Conservation (phyloP, 768 basidiomycete genomes). For the Pisolithus sp. region DNA sequence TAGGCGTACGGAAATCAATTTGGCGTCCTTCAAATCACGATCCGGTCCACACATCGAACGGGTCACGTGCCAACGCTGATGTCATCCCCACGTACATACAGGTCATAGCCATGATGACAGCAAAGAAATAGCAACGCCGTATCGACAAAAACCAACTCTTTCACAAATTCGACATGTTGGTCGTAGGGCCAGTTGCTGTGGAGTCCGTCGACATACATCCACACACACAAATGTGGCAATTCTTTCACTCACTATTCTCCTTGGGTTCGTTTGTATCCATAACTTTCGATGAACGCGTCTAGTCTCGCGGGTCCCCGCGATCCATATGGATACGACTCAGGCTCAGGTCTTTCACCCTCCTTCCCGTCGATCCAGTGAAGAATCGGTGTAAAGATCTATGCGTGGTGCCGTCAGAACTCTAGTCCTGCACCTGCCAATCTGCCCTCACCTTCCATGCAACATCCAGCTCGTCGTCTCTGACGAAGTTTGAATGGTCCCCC, state of each 20-base stretch:
- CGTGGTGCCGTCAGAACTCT: constrained; percentile 1
- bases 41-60: constrained; percentile 22
- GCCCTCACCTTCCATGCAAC: constrained; percentile 88
- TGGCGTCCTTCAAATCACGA: constrained; percentile 14
- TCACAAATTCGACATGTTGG: constrained; percentile 10
- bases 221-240: not conserved
- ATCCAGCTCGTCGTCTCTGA: constrained; percentile 94
- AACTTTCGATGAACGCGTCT: constrained; percentile 65
- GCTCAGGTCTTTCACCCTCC: constrained; percentile 59
- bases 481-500: constrained; percentile 99
- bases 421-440: not conserved
- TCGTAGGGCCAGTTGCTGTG: constrained; percentile 23
- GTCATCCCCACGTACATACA: not conserved
- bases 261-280: constrained; percentile 67
- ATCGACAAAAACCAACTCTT: not conserved
- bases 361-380: constrained; percentile 93
- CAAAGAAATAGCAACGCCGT: not conserved
- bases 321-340: constrained; percentile 82
- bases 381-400: constrained; percentile 87
- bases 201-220: not conserved
- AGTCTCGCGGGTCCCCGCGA: constrained; percentile 89
- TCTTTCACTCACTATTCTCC: constrained; percentile 63
- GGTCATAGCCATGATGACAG: no score
- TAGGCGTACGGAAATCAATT: no score
- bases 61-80: not conserved